Evolutionary conservation across 345 rosid species (phyloP), one percentile per base, ranked within the genome.

Genomic region (Hirschfeldia incana): DNA sequence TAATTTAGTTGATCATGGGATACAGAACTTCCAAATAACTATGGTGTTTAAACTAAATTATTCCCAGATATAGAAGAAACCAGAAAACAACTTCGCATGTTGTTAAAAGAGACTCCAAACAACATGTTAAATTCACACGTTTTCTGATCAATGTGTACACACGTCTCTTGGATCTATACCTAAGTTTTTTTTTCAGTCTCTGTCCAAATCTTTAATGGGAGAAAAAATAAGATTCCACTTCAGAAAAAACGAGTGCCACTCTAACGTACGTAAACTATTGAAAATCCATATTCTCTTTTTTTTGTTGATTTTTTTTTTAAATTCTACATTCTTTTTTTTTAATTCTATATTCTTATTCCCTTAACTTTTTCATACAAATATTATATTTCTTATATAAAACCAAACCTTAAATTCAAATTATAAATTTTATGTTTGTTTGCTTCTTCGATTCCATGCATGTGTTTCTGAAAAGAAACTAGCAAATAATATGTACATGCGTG

Each of bases 401-500:
- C 15, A 30, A 58, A 32, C 30, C 62, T 32, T 66, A 27, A 53
- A 29, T 29, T 29, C 3, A 51, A 10, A 44, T 32, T n/a, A 51
- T 15, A 11, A 44, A n/a, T 4, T 12, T 0, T 27, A 2, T 6
- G 12, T 6, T 53, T 49, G 65, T 8, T 17, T 61, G 15, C 58
- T 16, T 63, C 26, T 78, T 78, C 49, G 46, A 71, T 71, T 53
- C 49, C 61, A 64, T 65, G 59, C 65, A 63, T 70, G 70, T 77
- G 11, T 70, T 70, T 15, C 29, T 8, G 0, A 55, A 55, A 78
- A 59, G 55, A 78, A 67, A 73, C 17, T 61, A 73, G 28, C 34
- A 17, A 67, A 60, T 39, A 79, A 61, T 73, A 78, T 59, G 6
- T 60, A 58, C 63, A 75, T 75, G 79, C 79, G 69, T 69, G 79